Conservation (phyloP, 2,329 filamentous ascomycete species). For the Magnaporthiopsis poae region DNA sequence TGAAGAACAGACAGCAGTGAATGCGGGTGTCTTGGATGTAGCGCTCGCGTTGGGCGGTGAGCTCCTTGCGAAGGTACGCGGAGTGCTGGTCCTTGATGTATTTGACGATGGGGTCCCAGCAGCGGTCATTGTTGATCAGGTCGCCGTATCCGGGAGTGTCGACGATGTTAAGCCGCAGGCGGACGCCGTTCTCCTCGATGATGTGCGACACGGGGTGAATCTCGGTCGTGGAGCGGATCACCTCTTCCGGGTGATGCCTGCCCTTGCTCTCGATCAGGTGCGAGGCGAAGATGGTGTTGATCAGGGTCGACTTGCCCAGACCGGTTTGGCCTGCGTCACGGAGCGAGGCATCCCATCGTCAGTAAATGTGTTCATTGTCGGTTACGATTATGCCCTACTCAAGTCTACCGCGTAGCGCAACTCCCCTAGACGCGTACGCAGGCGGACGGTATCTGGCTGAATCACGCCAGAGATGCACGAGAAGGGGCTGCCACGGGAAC, state of each 20-base stretch:
- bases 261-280: conserved; percentile 99
- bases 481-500: conserved; percentile 28
- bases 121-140: conserved; percentile 98
- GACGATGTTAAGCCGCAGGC: conserved; percentile 94
- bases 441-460: neutral
- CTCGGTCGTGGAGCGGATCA: conserved; percentile 89
- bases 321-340: conserved; percentile 74
- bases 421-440: neutral
- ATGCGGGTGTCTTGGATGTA: conserved; percentile 99
- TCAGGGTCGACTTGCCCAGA: conserved; percentile 94
- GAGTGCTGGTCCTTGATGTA: conserved; percentile 99
- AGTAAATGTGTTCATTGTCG: neutral
- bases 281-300: conserved; percentile 99
- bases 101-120: conserved; percentile 99
- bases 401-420: too few relatives aligned
- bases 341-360: neutral
- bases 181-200: conserved; percentile 98
- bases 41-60: conserved; percentile 95
- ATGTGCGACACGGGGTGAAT: conserved; percentile 97
- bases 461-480: neutral
- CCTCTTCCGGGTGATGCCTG: conserved; percentile 82
- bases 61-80: conserved; percentile 96
- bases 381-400: neutral
- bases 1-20: conserved; percentile 99
- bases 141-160: conserved; percentile 98